These are phyloP conservation scores for Boletus rubroflammeus DNA, from an alignment of 768 basidiomycete species.

Conservation along the genomic window DNA sequence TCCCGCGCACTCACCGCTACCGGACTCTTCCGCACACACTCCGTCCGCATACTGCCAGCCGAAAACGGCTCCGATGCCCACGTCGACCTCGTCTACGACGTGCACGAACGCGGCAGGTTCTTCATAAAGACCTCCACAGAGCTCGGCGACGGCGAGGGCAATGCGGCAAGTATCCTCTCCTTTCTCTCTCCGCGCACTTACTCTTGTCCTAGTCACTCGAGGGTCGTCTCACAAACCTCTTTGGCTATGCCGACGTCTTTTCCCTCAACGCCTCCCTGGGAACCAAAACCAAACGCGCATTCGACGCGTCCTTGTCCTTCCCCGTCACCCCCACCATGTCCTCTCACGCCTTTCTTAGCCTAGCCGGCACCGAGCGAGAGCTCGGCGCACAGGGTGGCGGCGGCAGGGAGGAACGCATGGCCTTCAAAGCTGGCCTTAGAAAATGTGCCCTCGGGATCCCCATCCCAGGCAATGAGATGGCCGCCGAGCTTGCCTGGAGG, in stretches of 20 bases:
- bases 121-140: slow-evolving; percentile 85
- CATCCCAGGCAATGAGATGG: slow-evolving; percentile 58
- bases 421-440: slow-evolving; percentile 64
- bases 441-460: slow-evolving; percentile 15
- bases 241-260: slow-evolving; percentile 88
- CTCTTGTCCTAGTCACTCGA: slow-evolving; percentile 56
- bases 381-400: slow-evolving; percentile 37
- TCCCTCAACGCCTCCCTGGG: slow-evolving; percentile 81
- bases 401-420: slow-evolving; percentile 38
- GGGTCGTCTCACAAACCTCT: slow-evolving; percentile 78
- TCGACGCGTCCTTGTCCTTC: slow-evolving; percentile 61
- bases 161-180: slow-evolving; percentile 58
- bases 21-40: slow-evolving; percentile 71
- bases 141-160: slow-evolving; percentile 90
- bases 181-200: background rate
- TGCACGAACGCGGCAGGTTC: slow-evolving; percentile 72
- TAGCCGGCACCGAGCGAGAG: slow-evolving; percentile 77
- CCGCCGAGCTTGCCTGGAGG: slow-evolving; percentile 79
- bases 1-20: slow-evolving; percentile 64
- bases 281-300: slow-evolving; percentile 82
- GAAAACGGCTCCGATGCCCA: slow-evolving; percentile 54
- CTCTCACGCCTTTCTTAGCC: slow-evolving; percentile 65
- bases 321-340: slow-evolving; percentile 61
- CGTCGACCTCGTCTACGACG: slow-evolving; percentile 77
- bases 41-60: slow-evolving; percentile 59